Evolutionary conservation across 2,329 filamentous ascomycete genomes (phyloP).

Genomic region (Calonectria multiphialidica): DNA sequence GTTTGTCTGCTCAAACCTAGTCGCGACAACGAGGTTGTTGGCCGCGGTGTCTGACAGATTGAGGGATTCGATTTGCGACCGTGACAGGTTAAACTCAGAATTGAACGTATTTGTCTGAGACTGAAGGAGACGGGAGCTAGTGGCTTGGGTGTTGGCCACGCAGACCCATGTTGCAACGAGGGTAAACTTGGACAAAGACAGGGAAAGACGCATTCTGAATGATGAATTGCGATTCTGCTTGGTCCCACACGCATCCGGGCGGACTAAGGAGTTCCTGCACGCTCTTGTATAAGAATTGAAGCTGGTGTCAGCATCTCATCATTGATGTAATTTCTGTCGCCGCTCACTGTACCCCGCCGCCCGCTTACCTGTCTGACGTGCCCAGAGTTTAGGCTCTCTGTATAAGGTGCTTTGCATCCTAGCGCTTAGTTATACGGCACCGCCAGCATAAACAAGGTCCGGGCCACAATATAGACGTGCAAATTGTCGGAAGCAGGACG

Average conservation of each 20-base stretch:
- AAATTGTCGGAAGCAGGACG: too few relatives aligned
- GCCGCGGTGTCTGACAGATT: background rate
- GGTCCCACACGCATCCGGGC: too few relatives aligned
- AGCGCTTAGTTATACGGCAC: too few relatives aligned
- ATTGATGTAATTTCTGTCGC: background rate
- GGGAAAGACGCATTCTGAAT: background rate
- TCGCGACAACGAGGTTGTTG: slow-evolving; percentile 19
- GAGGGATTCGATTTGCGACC: background rate
- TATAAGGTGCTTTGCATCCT: background rate
- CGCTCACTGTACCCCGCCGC: background rate
- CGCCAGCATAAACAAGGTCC: too few relatives aligned
- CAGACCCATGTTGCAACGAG: background rate
- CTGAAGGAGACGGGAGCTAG: background rate
- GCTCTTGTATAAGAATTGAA: background rate
- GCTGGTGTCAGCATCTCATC: background rate
- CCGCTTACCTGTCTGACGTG: background rate
- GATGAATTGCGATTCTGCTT: background rate
- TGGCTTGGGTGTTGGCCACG: background rate
- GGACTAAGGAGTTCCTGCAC: background rate
- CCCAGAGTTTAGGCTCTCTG: background rate
- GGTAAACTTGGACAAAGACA: background rate
- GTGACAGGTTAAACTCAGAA: background rate
- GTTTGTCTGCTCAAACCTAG: slow-evolving; percentile 28
- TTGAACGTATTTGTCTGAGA: background rate
- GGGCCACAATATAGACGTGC: too few relatives aligned